Base-by-base conservation (phyloP, 192 early-diverging fungal genomes). In the Coemansia sp. region DNA sequence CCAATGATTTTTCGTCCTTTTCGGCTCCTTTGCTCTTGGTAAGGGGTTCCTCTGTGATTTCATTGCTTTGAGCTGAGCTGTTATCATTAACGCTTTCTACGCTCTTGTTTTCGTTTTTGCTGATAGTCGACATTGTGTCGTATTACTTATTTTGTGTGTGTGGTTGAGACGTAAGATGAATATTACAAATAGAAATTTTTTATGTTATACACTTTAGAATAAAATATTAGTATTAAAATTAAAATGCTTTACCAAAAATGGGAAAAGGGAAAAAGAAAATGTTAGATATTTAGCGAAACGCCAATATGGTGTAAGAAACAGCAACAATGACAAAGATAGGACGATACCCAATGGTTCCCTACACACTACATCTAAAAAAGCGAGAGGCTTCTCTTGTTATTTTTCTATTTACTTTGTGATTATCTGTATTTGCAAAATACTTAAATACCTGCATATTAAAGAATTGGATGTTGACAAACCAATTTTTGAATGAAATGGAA, bases 361-460 rank as follows among this genome's bases (percentile, higher is more conserved):
- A 13, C 43, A 54, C 52, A 54, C 52, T 54, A 54, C 21, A 54
- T 54, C 9, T 13, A 54, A 54, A 54, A 26, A 26, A 26, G 26
- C 0, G 26, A 21, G 52, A 19, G 52, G 52, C 52, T 18, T 26
- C 23, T 23, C 21, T 26, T 54, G 52, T 54, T 26, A 21, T 50
- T 16, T 50, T 16, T 13, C 21, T 21, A 26, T 13, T 26, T 54
- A 54, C 3, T 26, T 26, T 26, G 26, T 26, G 26, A 26, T 26
- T 26, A 26, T 26, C 26, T 26, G 26, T 26, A 26, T 26, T 26
- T 26, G 26, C 26, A 26, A 26, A 26, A 26, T 26, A 26, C 1
- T 26, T 54, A 23, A 26, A 54, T 54, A 23, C 52, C 52, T 54
- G 52, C 52, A 54, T 54, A 54, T 54, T 23, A 19, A 54, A 54